Percentiles rank a stretch among this genome's conserved stretches.
Conservation (phyloP, 176 grass and related monocot species). For the Paspalum notatum region DNA sequence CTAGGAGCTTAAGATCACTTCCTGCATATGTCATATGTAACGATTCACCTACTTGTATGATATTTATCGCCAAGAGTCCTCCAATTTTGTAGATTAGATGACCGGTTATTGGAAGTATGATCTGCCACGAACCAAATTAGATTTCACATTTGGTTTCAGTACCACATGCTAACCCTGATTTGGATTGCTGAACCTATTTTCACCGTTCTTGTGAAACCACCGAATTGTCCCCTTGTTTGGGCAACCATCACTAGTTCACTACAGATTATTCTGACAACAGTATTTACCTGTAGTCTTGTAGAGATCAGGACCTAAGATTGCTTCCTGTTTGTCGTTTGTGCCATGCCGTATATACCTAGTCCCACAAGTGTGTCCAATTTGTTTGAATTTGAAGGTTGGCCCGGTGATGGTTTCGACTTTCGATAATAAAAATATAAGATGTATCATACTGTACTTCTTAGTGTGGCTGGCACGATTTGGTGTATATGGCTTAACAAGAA, state of each 20-base stretch:
- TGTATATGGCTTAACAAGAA: no score
- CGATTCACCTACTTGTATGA: slow-evolving; percentile 1
- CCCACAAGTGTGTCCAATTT: no score
- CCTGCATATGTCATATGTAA: slow-evolving; percentile 27
- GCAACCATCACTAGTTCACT: not conserved
- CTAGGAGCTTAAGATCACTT: not conserved
- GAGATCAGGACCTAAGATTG: not conserved
- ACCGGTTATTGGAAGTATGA: slow-evolving; percentile 21
- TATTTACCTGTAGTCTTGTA: not conserved
- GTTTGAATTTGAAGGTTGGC: no score
- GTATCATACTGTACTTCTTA: no score
- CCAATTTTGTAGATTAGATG: slow-evolving; percentile 27
- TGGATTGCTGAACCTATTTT: slow-evolving; percentile 20
- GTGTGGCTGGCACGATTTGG: no score
- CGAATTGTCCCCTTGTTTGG: slow-evolving; percentile 6
- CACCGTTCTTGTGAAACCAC: not conserved
- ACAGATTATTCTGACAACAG: slow-evolving; percentile 1
- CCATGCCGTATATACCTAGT: no score
- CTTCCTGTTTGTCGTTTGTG: slow-evolving; percentile 15
- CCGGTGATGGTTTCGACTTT: no score
- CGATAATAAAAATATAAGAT: no score
- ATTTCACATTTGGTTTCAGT: not conserved
- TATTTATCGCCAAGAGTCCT: not conserved
- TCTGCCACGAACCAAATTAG: slow-evolving; percentile 3
- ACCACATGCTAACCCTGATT: slow-evolving; percentile 5